Percentiles rank a stretch among this genome's conserved stretches.
Conservation (phyloP, 306 rosid species). For the Lotus japonicus region DNA sequence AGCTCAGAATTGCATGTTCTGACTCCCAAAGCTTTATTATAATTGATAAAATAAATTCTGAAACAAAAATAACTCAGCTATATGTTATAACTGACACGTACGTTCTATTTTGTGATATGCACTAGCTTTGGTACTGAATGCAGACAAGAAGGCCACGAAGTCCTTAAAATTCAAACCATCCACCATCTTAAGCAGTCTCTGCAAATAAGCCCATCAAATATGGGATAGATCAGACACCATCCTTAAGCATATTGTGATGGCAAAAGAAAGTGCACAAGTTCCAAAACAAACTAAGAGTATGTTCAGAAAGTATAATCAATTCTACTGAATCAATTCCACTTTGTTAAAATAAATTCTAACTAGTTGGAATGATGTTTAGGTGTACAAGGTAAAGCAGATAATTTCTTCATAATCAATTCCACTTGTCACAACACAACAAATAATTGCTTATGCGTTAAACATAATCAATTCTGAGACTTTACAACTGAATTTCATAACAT, state of each 20-base stretch:
- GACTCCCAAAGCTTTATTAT: background rate
- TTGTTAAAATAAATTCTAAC: too few relatives aligned
- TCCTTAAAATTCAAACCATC: conserved; percentile 88
- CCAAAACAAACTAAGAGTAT: background rate
- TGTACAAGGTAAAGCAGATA: too few relatives aligned
- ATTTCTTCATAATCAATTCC: too few relatives aligned
- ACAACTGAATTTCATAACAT: too few relatives aligned
- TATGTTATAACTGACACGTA: conserved; percentile 23
- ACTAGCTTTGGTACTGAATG: conserved; percentile 68
- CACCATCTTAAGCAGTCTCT: conserved; percentile 85
- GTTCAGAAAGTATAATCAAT: too few relatives aligned
- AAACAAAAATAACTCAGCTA: background rate
- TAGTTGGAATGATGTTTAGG: too few relatives aligned
- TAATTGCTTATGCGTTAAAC: too few relatives aligned
- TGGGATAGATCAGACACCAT: background rate
- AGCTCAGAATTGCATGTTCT: background rate
- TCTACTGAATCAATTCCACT: too few relatives aligned
- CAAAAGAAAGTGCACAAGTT: background rate
- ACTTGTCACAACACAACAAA: too few relatives aligned
- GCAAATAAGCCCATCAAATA: conserved; percentile 24
- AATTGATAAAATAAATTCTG: background rate
- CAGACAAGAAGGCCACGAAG: conserved; percentile 86
- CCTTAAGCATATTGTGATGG: background rate
- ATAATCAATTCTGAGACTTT: too few relatives aligned
- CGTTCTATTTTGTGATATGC: conserved; percentile 59